A percentile compares a stretch with the other conserved stretches of the same genome.
Evolutionary conservation across 345 rosid species (phyloP).

Genomic region (Rubroshorea leprosula): DNA sequence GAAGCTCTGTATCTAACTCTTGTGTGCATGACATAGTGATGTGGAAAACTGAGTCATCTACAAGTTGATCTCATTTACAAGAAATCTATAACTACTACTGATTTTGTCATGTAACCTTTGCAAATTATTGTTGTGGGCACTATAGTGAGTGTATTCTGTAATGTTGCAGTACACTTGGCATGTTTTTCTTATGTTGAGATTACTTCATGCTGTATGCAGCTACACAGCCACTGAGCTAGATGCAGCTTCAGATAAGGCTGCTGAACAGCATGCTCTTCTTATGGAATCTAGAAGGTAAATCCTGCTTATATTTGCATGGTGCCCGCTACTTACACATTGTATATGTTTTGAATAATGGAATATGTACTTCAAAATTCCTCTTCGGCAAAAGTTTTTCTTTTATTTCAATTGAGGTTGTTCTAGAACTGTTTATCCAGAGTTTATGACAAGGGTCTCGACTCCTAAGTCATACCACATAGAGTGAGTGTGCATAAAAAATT

Average conservation of each 20-base stretch:
- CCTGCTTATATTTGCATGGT: background rate
- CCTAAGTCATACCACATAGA: too few species aligned
- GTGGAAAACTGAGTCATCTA: background rate
- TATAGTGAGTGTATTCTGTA: background rate
- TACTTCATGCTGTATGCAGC: slow-evolving; percentile 26
- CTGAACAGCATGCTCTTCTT: slow-evolving; percentile 71
- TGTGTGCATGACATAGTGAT: slow-evolving; percentile 1
- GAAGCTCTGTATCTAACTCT: background rate
- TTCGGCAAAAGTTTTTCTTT: background rate
- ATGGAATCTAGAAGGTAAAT: slow-evolving; percentile 76
- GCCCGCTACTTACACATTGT: background rate
- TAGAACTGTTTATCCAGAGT: too few species aligned
- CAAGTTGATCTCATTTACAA: background rate
- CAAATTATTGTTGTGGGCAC: background rate
- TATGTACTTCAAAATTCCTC: too few species aligned
- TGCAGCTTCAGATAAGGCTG: slow-evolving; percentile 34
- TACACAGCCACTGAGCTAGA: slow-evolving; percentile 45
- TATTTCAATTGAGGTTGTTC: too few species aligned
- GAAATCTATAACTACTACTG: background rate
- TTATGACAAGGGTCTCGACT: too few species aligned
- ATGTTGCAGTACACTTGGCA: background rate
- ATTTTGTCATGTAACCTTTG: background rate
- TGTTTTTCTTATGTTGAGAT: background rate
- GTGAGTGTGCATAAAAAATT: too few species aligned
- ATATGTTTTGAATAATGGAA: background rate